phyloP scores from a whole-genome alignment of 2,329 filamentous ascomycete genomes.

The Cladosporium halotolerans region DNA sequence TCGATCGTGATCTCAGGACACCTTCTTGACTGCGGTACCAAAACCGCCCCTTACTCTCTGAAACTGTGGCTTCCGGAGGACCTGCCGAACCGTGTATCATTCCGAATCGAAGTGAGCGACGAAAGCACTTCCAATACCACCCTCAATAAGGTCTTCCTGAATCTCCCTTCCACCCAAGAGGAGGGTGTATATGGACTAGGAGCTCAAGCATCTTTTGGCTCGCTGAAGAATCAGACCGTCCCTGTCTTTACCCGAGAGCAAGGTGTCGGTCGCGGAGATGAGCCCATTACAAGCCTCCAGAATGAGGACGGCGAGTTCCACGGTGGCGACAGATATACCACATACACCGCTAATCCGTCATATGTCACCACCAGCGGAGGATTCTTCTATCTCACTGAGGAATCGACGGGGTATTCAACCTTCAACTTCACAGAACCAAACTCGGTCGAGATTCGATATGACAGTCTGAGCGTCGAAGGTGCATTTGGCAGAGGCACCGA shows the following conservation, averaged over 20 bases:
- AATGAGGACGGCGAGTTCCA: slow-evolving; percentile 23
- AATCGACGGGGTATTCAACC: slow-evolving; percentile 29
- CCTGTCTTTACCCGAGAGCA: slow-evolving; percentile 26
- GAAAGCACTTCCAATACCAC: slow-evolving; percentile 6
- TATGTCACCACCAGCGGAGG: slow-evolving; percentile 29
- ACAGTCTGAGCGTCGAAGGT: slow-evolving; percentile 21
- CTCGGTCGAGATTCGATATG: slow-evolving; percentile 20
- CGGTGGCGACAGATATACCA: slow-evolving; percentile 30
- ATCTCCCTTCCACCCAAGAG: slow-evolving; percentile 16
- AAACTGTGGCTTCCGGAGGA: slow-evolving; percentile 20
- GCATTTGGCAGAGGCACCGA: slow-evolving; percentile 19
- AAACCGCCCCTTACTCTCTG: slow-evolving; percentile 17
- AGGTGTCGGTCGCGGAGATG: slow-evolving; percentile 26
- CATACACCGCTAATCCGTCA: slow-evolving; percentile 30
- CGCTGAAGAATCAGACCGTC: slow-evolving; percentile 25
- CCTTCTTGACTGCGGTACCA: slow-evolving; percentile 17
- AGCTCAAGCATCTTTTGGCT: slow-evolving; percentile 23
- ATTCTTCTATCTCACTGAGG: slow-evolving; percentile 27
- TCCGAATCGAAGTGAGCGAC: not conserved
- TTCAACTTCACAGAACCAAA: slow-evolving; percentile 28
- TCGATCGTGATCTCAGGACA: slow-evolving; percentile 20
- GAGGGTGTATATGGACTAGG: slow-evolving; percentile 28
- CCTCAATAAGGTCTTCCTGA: slow-evolving; percentile 25
- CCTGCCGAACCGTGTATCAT: slow-evolving; percentile 9
- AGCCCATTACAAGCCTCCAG: slow-evolving; percentile 22